phyloP scores from a whole-genome alignment of 1,284 basidiomycete species.

The Heterobasidion occidentale region DNA sequence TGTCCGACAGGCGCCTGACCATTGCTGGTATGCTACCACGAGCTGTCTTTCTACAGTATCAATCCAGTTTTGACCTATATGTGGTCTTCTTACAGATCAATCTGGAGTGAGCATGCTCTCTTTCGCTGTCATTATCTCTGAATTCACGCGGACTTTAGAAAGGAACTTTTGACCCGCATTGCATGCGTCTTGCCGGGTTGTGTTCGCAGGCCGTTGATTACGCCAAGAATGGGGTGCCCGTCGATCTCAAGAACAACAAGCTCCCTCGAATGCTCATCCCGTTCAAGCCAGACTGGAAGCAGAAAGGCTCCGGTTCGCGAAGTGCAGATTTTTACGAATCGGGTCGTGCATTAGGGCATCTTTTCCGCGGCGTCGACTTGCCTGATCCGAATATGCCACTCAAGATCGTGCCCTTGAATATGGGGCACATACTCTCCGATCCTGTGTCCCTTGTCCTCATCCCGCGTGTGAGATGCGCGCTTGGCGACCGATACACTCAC shows the following conservation, averaged over 20 bases:
- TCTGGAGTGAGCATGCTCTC: slow-evolving; percentile 37
- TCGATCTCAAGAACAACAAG: slow-evolving; percentile 41
- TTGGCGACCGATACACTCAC: slow-evolving; percentile 18
- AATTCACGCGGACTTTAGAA: slow-evolving; percentile 28
- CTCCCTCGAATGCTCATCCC: slow-evolving; percentile 46
- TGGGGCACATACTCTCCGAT: slow-evolving; percentile 21
- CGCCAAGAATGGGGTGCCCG: slow-evolving; percentile 62
- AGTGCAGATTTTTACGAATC: slow-evolving; percentile 65
- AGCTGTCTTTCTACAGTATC: slow-evolving; percentile 13
- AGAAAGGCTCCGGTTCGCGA: slow-evolving; percentile 48
- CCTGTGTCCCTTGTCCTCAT: slow-evolving; percentile 39
- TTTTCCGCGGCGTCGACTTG: slow-evolving; percentile 55
- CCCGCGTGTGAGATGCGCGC: slow-evolving; percentile 28
- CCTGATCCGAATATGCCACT: slow-evolving; percentile 1
- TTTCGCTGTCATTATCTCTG: background rate
- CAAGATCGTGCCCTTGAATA: background rate
- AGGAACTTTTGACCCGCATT: slow-evolving; percentile 61
- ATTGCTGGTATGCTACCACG: slow-evolving; percentile 50
- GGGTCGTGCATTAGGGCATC: slow-evolving; percentile 53
- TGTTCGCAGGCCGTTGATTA: slow-evolving; percentile 71
- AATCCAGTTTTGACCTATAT: background rate
- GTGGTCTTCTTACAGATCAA: slow-evolving; percentile 40
- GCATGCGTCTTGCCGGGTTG: slow-evolving; percentile 54
- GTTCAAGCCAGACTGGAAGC: slow-evolving; percentile 72
- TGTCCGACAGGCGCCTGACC: slow-evolving; percentile 62